Evolutionary conservation across 2,329 filamentous ascomycete genomes (phyloP).

Genomic region (Cercospora sp.): DNA sequence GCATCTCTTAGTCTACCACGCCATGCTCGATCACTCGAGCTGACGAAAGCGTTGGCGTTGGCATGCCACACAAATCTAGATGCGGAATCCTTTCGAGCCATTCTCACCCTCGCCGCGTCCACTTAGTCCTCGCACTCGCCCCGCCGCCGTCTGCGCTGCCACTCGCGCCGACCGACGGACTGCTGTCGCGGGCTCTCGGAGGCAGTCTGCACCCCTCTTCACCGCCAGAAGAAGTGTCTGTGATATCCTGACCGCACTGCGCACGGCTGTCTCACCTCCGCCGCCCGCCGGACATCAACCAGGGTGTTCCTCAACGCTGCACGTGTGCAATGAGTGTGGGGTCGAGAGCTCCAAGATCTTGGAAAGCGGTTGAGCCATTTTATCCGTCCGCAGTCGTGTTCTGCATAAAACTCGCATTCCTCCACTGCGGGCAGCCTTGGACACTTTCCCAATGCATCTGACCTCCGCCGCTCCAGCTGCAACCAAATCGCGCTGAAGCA

Average conservation of each 20-base stretch:
- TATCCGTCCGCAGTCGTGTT: not conserved
- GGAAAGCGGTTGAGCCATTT: constrained; percentile 4
- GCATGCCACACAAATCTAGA: not conserved
- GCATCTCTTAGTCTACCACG: not conserved
- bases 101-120: not conserved
- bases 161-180: not conserved
- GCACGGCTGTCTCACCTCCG: constrained; percentile 3
- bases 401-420: not conserved
- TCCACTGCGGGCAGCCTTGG: not conserved
- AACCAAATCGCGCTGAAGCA: not conserved
- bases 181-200: not conserved
- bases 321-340: constrained; percentile 1
- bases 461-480: not conserved
- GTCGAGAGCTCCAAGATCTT: not conserved
- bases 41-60: not conserved
- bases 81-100: not conserved
- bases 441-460: not conserved
- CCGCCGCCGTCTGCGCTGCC: not conserved
- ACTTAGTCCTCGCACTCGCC: not conserved
- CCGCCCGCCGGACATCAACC: not conserved
- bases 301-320: not conserved
- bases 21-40: not conserved
- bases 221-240: constrained; percentile 1
- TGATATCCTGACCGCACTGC: not conserved
- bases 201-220: not conserved